Conservation (phyloP, 176 grass and related monocot genomes). For the Avena sativa region DNA sequence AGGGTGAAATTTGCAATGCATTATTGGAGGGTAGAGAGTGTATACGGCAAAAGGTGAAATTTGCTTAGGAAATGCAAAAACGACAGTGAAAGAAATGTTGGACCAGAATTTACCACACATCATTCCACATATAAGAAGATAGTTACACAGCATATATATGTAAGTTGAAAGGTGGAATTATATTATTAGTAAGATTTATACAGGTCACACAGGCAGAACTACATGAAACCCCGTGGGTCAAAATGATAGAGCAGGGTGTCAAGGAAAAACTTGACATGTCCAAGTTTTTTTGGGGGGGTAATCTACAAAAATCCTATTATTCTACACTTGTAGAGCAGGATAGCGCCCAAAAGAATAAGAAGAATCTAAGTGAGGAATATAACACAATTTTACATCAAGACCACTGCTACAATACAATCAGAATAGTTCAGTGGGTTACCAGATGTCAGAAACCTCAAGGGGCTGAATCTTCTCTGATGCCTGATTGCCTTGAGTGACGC, state of each 20-base stretch:
- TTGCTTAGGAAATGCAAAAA: neutral
- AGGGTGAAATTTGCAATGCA: neutral
- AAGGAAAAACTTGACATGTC: slow-evolving; percentile 45
- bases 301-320: slow-evolving; percentile 66
- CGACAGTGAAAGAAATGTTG: neutral
- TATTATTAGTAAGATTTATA: slow-evolving; percentile 58
- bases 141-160: neutral
- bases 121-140: neutral
- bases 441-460: slow-evolving; percentile 42
- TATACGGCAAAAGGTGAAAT: neutral
- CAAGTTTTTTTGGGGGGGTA: neutral
- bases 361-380: slow-evolving; percentile 44
- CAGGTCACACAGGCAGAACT: slow-evolving; percentile 38
- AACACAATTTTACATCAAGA: slow-evolving; percentile 51
- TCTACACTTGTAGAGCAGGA: slow-evolving; percentile 57
- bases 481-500: slow-evolving; percentile 48
- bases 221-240: slow-evolving; percentile 35
- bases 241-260: slow-evolving; percentile 45
- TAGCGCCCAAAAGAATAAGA: slow-evolving; percentile 42
- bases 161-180: neutral
- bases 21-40: neutral
- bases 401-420: slow-evolving; percentile 35
- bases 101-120: neutral
- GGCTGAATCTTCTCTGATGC: slow-evolving; percentile 50
- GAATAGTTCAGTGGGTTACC: slow-evolving; percentile 29